Evolutionary conservation across 179 eudicot genomes (phyloP).

Genomic region (Beta corolliflora): DNA sequence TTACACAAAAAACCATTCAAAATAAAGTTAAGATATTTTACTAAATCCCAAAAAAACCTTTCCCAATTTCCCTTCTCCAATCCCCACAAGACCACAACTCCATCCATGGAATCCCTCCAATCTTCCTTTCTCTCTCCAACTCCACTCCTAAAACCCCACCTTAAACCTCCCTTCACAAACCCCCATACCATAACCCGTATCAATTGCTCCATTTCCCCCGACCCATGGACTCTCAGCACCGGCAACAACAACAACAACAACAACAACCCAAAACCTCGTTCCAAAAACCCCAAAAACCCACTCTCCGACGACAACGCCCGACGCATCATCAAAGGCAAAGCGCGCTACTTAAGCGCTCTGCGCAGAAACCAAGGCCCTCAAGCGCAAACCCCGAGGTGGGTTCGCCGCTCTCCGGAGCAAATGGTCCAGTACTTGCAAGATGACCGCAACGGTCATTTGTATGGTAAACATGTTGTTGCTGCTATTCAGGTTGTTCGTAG

Average conservation of each 20-base stretch:
- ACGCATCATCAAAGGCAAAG: constrained; percentile 70
- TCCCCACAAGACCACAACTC: no score
- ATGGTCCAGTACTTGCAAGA: constrained; percentile 81
- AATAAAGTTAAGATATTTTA: no score
- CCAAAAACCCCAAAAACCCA: constrained; percentile 67
- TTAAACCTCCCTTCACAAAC: background rate
- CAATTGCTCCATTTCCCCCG: constrained; percentile 48
- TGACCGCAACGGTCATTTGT: constrained; percentile 77
- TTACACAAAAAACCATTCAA: no score
- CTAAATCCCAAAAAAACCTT: no score
- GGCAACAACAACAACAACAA: constrained; percentile 44
- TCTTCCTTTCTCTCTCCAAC: constrained; percentile 45
- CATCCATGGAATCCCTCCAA: constrained; percentile 45
- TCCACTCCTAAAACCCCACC: constrained; percentile 22
- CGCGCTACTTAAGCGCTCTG: constrained; percentile 51
- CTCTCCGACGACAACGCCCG: constrained; percentile 86
- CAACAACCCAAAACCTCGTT: constrained; percentile 63
- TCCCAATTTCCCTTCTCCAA: no score
- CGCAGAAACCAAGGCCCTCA: constrained; percentile 75
- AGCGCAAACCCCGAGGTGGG: constrained; percentile 73
- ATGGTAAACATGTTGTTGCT: constrained; percentile 81
- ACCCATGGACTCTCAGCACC: constrained; percentile 82
- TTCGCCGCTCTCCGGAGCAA: constrained; percentile 83
- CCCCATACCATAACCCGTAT: constrained; percentile 1
- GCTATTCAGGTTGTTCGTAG: constrained; percentile 74